phyloP scores from a whole-genome alignment of 1,284 basidiomycete genomes.

The Mycena citricolor region DNA sequence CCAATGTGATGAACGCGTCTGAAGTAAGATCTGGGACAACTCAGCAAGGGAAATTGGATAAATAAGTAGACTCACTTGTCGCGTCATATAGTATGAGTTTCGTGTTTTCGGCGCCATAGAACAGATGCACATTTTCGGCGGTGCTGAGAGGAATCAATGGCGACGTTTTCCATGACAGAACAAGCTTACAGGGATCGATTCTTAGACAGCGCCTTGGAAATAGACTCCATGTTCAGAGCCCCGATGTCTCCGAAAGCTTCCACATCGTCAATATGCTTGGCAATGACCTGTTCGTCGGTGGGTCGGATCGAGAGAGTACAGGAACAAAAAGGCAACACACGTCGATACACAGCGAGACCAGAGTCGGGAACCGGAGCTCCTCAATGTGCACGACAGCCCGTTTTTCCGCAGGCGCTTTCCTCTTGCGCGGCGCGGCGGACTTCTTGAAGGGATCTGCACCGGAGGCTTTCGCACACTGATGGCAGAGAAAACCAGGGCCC shows the following conservation, averaged over 20 bases:
- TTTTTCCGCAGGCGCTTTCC: conserved; percentile 60
- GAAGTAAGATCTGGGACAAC: conserved; percentile 60
- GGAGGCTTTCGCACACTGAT: conserved; percentile 72
- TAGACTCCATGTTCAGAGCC: conserved; percentile 74
- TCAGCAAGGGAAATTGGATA: conserved; percentile 14
- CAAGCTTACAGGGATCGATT: conserved; percentile 78
- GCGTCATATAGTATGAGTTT: conserved; percentile 85
- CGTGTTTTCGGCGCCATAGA: conserved; percentile 75
- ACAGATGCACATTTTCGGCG: conserved; percentile 75
- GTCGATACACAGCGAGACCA: conserved; percentile 80
- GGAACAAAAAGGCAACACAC: conserved; percentile 37
- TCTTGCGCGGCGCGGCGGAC: conserved; percentile 56
- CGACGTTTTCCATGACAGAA: neutral
- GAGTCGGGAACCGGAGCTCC: conserved; percentile 63
- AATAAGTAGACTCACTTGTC: conserved; percentile 62
- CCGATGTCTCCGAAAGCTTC: conserved; percentile 91
- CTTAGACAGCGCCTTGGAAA: conserved; percentile 84
- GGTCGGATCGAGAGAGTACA: neutral
- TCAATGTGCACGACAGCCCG: conserved; percentile 69
- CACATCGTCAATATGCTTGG: conserved; percentile 85
- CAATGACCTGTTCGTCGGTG: conserved; percentile 62
- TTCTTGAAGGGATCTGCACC: conserved; percentile 86
- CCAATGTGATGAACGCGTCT: conserved; percentile 65
- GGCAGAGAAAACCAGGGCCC: conserved; percentile 77
- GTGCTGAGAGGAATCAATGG: conserved; percentile 45